phyloP scores from a whole-genome alignment of 495 filamentous ascomycete genomes.

The Aspergillus incahuasiensis region DNA sequence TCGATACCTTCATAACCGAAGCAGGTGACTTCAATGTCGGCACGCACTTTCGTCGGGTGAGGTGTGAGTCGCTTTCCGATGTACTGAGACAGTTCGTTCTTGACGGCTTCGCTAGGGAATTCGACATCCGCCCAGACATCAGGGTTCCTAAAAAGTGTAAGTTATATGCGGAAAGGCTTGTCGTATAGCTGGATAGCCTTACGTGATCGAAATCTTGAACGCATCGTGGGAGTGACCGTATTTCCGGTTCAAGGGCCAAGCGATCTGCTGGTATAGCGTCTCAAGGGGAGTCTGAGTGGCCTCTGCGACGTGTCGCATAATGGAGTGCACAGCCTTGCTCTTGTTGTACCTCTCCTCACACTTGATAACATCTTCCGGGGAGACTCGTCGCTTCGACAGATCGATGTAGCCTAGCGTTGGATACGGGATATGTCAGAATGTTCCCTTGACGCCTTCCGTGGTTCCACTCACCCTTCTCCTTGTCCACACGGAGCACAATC shows the following conservation, averaged over 20 bases:
- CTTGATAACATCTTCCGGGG: conserved; percentile 93
- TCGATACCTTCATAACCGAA: conserved; percentile 99
- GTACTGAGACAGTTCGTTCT: conserved; percentile 83
- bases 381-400: conserved; percentile 95
- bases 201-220: conserved; percentile 99
- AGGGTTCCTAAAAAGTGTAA: conserved; percentile 62
- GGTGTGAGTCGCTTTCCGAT: conserved; percentile 95
- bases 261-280: conserved; percentile 86
- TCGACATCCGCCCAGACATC: conserved; percentile 90
- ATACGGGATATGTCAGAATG: conserved; percentile 26
- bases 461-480: conserved; percentile 76
- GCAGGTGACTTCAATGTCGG: conserved; percentile 96
- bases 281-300: conserved; percentile 93
- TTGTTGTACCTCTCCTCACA: conserved; percentile 99
- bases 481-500: conserved; percentile 95
- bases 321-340: conserved; percentile 97
- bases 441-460: not conserved
- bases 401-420: conserved; percentile 77
- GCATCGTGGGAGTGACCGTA: conserved; percentile 96
- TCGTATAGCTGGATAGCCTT: conserved; percentile 26
- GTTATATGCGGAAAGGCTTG: not conserved
- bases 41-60: conserved; percentile 95
- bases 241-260: conserved; percentile 95
- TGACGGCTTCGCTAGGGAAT: conserved; percentile 82
- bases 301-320: conserved; percentile 96